These are phyloP conservation scores for Stentor roeselii DNA, from an alignment of 73 alveolate species.

Conservation along the genomic window DNA sequence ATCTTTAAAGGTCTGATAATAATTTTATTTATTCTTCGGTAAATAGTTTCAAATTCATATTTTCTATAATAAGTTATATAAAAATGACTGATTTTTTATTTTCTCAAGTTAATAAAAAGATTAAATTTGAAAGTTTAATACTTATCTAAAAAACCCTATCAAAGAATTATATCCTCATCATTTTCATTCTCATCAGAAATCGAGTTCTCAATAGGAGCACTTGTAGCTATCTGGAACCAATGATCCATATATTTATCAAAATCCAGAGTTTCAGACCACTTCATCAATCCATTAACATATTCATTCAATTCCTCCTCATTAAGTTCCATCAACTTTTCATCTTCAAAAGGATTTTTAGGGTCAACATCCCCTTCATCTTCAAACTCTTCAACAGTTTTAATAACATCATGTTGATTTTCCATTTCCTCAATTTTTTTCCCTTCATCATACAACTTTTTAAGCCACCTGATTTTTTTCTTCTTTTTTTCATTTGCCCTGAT, in stretches of 20 bases:
- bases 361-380: constrained; percentile 3
- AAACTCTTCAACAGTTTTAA: background rate
- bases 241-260: constrained; percentile 76
- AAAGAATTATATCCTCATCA: too few species aligned
- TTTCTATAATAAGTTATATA: too few species aligned
- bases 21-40: too few species aligned
- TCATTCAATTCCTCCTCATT: constrained; percentile 49
- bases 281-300: constrained; percentile 65
- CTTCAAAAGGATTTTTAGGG: constrained; percentile 18
- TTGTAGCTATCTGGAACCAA: constrained; percentile 84
- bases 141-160: too few species aligned
- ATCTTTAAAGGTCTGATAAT: too few species aligned
- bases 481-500: constrained; percentile 65
- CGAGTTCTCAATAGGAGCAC: constrained; percentile 48
- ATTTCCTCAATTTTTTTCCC: constrained; percentile 71
- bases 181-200: background rate
- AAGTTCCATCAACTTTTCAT: constrained; percentile 24
- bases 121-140: too few species aligned
- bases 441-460: constrained; percentile 62
- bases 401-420: constrained; percentile 12
- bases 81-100: too few species aligned
- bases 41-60: too few species aligned
- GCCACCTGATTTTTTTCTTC: constrained; percentile 73
- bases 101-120: too few species aligned
- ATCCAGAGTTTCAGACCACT: constrained; percentile 90